Evolutionary conservation across 2,329 filamentous ascomycete genomes (phyloP), one percentile per base, ranked within the genome.

Genomic region (Fonsecaea multimorphosa): DNA sequence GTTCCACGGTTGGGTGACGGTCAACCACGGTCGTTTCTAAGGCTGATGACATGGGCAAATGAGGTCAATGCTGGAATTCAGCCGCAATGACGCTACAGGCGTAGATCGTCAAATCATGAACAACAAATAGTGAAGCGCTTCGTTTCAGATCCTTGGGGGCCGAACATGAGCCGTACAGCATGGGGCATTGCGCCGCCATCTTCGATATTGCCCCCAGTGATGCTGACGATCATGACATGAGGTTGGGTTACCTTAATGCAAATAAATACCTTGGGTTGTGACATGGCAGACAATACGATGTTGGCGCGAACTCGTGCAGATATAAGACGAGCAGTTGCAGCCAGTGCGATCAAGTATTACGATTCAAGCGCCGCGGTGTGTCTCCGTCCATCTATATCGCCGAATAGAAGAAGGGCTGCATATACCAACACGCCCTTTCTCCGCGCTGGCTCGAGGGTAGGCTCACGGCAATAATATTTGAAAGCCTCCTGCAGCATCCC

Each of bases 141-240:
- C 12, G 22, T 4, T 58, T 4, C 38, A 31, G 44, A 9, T 19
- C 29, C 40, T 31, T 34, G 40, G 56, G 55, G 56, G 38, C 56
- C 36, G 14, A n/a, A 40, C 56, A 19, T 58, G 31, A 46, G 40
- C 40, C 56, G 24, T 14, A 49, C 16, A 22, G 40, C 27, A 34
- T 24, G 19, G 29, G 40, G 22, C 38, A 34, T 58, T 11, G 6
- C 14, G 40, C 27, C 56, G 19, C 22, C 19, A 38, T 9, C 12
- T 31, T 49, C 22, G 14, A 24, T 32, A 27, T 27, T 24, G 40
- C 29, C 38, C 36, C 44, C 38, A 8, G 19, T 58, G 55, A 44
- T 58, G 55, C 55, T 58, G 55, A 58, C 24, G 36, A 44, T 58
- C 36, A 31, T 58, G 54, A 58, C 55, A 44, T 12, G 24, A 27